Conservation (phyloP, 1,284 basidiomycete species). For the Microbotryum saponariae region DNA sequence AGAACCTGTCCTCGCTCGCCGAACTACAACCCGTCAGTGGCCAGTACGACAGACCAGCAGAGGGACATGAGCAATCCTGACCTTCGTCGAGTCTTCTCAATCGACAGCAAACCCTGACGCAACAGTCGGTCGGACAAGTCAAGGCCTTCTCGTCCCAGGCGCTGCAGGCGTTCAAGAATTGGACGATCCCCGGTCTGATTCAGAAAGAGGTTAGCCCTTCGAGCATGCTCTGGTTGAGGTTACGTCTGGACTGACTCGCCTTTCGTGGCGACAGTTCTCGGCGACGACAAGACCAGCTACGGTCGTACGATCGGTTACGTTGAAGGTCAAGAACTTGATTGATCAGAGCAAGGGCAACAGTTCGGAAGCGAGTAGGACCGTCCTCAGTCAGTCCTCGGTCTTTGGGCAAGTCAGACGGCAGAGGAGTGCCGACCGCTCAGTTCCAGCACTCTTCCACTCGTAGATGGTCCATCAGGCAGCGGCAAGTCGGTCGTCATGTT, state of each 20-base stretch:
- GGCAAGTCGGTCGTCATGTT: conserved; percentile 79
- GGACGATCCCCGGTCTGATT: conserved; percentile 9
- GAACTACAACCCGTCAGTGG: conserved; percentile 15
- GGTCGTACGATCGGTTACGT: conserved; percentile 58
- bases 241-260: too few species aligned
- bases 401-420: not conserved
- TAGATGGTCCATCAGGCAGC: conserved; percentile 67
- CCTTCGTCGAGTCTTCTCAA: not conserved
- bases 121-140: conserved; percentile 13
- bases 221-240: too few species aligned
- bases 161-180: conserved; percentile 20
- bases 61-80: not conserved
- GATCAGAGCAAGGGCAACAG: conserved; percentile 43
- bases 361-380: conserved; percentile 8
- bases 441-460: not conserved
- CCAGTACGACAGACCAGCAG: not conserved
- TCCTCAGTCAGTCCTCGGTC: conserved; percentile 12
- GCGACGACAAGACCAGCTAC: conserved; percentile 58
- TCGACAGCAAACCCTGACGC: conserved; percentile 11
- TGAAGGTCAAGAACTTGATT: conserved; percentile 50
- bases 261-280: conserved; percentile 49
- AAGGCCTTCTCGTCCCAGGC: conserved; percentile 12
- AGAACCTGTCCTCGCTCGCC: conserved; percentile 9
- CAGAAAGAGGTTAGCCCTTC: conserved; percentile 13
- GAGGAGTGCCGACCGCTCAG: not conserved